Evolutionary conservation across 2,329 filamentous ascomycete species (phyloP).

Genomic region (Diaporthe citri): DNA sequence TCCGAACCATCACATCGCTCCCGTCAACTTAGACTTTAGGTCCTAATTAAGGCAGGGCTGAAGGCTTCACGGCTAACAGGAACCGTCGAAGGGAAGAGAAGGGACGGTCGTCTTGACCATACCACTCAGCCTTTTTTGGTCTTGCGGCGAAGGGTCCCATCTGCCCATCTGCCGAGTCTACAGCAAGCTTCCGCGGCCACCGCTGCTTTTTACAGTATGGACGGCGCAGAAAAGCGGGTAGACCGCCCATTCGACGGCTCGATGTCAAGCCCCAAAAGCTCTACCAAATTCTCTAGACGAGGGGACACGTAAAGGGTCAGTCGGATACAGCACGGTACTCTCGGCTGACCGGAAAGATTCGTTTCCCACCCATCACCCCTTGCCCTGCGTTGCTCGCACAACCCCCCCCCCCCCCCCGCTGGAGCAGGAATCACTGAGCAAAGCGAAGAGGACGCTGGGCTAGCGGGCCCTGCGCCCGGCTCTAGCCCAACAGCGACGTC

Average conservation of each 20-base stretch:
- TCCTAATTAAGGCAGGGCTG: slow-evolving; percentile 38
- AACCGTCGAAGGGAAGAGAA: background rate
- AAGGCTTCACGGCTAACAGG: slow-evolving; percentile 29
- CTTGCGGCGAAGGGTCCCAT: background rate
- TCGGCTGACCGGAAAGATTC: slow-evolving; percentile 14
- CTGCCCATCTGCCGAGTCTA: slow-evolving; percentile 35
- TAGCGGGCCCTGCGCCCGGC: slow-evolving; percentile 5
- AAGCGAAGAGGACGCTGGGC: background rate
- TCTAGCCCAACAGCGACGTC: slow-evolving; percentile 5
- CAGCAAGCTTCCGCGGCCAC: slow-evolving; percentile 32
- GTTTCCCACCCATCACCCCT: background rate
- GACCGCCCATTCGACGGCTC: slow-evolving; percentile 15
- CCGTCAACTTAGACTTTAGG: slow-evolving; percentile 30
- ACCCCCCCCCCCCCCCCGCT: background rate
- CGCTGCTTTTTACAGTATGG: background rate
- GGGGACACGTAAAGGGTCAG: background rate
- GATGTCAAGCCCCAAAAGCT: background rate
- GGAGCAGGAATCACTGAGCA: slow-evolving; percentile 7
- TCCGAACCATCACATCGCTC: slow-evolving; percentile 35
- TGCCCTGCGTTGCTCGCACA: slow-evolving; percentile 22
- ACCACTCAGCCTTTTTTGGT: slow-evolving; percentile 9
- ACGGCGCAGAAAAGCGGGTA: background rate
- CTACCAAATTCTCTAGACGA: background rate
- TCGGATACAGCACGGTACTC: background rate
- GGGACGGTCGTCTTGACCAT: slow-evolving; percentile 6